Percentiles rank a stretch among this genome's conserved stretches.
These are phyloP conservation scores for Podila epigama DNA, from an alignment of 192 early-diverging fungal genomes.

Conservation along the genomic window DNA sequence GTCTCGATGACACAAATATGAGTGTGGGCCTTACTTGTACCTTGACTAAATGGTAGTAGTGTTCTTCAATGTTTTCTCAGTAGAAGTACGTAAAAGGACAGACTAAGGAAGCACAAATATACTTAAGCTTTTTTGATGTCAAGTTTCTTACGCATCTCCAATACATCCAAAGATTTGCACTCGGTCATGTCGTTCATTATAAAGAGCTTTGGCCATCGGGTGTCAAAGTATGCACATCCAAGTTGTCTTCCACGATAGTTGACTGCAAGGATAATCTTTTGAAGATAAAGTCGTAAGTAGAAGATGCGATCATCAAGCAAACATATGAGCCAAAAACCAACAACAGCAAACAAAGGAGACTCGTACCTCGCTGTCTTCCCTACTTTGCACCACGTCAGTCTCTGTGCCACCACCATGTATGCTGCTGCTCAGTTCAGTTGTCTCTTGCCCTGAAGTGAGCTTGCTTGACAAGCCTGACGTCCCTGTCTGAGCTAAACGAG, in stretches of 20 bases:
- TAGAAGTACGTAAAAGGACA: not conserved
- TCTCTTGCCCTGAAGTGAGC: too few relatives aligned
- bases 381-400: too few relatives aligned
- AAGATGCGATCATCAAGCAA: too few relatives aligned
- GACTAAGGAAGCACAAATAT: not conserved
- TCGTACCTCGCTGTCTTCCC: too few relatives aligned
- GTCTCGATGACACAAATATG: conserved; percentile 31
- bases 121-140: not conserved
- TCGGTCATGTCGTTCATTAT: conserved; percentile 53
- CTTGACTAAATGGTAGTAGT: conserved; percentile 20
- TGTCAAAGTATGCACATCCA: conserved; percentile 52
- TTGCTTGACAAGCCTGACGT: too few relatives aligned
- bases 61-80: too few relatives aligned
- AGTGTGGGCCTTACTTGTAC: conserved; percentile 41
- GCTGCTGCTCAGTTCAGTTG: too few relatives aligned
- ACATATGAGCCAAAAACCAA: too few relatives aligned
- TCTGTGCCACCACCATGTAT: too few relatives aligned
- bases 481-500: not conserved
- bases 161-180: conserved; percentile 17
- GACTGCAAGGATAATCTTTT: conserved; percentile 49
- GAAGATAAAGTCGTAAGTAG: too few relatives aligned
- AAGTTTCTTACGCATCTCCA: conserved; percentile 24
- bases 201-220: conserved; percentile 24
- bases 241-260: conserved; percentile 28
- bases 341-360: too few relatives aligned